Evolutionary conservation across 345 rosid species (phyloP).

Genomic region (Sonneratia alba): DNA sequence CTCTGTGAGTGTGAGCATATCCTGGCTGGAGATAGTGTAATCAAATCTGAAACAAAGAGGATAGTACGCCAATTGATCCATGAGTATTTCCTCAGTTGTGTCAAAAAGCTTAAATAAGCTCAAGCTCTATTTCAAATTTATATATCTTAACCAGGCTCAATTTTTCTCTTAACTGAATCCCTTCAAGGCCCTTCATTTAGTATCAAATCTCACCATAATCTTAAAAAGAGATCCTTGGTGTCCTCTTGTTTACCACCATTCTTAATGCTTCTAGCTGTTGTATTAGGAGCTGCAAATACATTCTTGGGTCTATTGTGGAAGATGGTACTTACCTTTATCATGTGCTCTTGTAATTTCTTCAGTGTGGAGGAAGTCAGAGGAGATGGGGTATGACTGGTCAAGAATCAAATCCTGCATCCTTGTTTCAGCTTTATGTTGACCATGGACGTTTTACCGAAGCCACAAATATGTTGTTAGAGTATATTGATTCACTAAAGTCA

Average conservation of each 20-base stretch:
- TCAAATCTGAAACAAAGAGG: background rate
- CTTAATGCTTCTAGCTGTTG: background rate
- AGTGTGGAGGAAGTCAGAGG: conserved; percentile 57
- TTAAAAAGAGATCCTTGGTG: background rate
- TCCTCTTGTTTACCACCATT: background rate
- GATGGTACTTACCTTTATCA: background rate
- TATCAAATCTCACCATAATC: background rate
- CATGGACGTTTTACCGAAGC: conserved; percentile 76
- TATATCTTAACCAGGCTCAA: background rate
- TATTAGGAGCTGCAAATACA: background rate
- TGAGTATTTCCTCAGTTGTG: background rate
- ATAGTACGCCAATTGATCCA: background rate
- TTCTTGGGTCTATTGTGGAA: background rate
- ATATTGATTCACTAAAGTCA: conserved; percentile 58
- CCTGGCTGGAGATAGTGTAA: background rate
- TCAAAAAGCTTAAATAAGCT: background rate
- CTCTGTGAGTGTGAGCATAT: background rate
- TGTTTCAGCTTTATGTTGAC: conserved; percentile 69
- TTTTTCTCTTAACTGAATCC: background rate
- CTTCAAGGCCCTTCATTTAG: background rate
- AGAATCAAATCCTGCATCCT: conserved; percentile 70
- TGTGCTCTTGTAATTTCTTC: conserved; percentile 5
- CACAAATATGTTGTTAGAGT: conserved; percentile 66
- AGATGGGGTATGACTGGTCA: conserved; percentile 70
- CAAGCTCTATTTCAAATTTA: background rate